Conservation (phyloP, 257 asterid species). For the Vinca minor region DNA sequence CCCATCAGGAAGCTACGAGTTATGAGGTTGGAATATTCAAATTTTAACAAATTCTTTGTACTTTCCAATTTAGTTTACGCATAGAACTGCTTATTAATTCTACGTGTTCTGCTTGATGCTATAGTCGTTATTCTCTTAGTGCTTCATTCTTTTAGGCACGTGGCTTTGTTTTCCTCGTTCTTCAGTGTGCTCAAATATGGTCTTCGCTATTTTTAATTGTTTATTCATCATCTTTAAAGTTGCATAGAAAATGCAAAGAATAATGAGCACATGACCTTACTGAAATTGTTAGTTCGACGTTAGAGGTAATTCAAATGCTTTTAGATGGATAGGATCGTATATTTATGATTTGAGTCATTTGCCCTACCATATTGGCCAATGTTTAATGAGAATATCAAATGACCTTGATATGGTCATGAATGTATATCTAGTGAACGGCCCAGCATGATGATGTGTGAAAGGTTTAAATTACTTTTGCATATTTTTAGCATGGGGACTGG, state of each 20-base stretch:
- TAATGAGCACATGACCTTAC: too few species aligned
- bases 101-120: neutral
- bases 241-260: neutral
- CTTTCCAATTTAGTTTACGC: neutral
- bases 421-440: neutral
- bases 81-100: neutral
- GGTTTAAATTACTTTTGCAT: neutral
- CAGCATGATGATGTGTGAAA: neutral
- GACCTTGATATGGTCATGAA: neutral
- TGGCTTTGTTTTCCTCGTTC: neutral
- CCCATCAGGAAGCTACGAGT: conserved; percentile 24
- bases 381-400: too few species aligned
- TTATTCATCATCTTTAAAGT: neutral
- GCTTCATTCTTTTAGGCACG: neutral
- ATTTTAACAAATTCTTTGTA: neutral
- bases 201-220: neutral
- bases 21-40: conserved; percentile 41
- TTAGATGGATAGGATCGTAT: neutral
- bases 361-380: too few species aligned
- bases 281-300: too few species aligned
- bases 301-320: too few species aligned
- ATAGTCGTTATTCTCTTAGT: neutral
- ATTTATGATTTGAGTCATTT: neutral
- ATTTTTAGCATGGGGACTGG: neutral
- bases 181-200: too few species aligned